Evolutionary conservation across 2,329 filamentous ascomycete species (phyloP), one percentile per base, ranked within the genome.

Genomic region (Cytospora piceicola): DNA sequence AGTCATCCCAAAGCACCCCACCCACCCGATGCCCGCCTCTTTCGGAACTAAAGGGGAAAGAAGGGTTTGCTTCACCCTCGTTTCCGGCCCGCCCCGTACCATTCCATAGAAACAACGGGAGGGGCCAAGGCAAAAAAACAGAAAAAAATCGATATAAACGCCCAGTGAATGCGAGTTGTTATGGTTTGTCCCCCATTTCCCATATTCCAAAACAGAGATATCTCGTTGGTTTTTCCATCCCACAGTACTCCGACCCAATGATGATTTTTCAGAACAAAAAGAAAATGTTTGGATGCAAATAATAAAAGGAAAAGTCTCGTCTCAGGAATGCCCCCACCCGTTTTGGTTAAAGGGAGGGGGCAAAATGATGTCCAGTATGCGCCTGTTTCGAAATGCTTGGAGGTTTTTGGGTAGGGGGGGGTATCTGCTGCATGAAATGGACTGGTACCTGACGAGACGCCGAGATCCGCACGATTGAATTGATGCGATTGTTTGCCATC

Each of bases 81-180:
- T 56, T 22, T 56, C 27, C 52, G 39, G 51, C 59, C 34, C 34
- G 12, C 34, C 34, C 34, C 34, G 34, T 36, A 9, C 34, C 34
- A 12, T 15, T 36, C 11, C 29, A 34, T 27, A 49, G 24, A 61
- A 36, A 51, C 29, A 49, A 42, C 56, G 24, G 53, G 12, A 8
- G 11, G 17, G 54, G n/a, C 14, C 4, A n/a, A 56, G n/a, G n/a
- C n/a, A 56, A 56, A 20, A 20, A 9, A 20, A 29, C 27, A 29
- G 3, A 34, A 34, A 8, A 34, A 34, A 36, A 14, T 36, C 32
- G 53, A 58, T 24, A 32, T 56, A 49, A 63, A 62, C 64, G 58
- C 63, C 66, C 63, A 67, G 62, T 36, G 63, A 67, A 67, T 67
- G 66, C 66, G 59, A 63, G 59, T 29, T 29, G 66, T 36, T 67